Evolutionary conservation across 1,284 basidiomycete genomes (phyloP).

Genomic region (Heterobasidion parviporum): DNA sequence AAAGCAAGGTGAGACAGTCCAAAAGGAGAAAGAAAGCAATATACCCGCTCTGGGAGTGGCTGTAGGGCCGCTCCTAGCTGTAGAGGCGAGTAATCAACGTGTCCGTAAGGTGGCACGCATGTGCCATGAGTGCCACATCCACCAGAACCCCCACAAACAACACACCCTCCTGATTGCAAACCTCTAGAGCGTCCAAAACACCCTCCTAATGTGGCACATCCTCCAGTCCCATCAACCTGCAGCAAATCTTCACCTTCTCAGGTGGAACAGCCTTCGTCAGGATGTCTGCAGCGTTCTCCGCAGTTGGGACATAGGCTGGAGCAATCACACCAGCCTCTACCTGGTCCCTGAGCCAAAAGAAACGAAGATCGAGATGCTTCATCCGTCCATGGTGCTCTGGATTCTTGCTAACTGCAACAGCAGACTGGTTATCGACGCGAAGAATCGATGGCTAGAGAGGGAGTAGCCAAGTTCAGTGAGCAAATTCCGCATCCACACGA

Average conservation of each 20-base stretch:
- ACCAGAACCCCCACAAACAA: no score
- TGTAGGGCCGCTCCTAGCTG: no score
- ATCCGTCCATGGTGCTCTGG: conserved; percentile 18
- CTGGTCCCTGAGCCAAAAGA: conserved; percentile 24
- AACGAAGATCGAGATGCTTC: conserved; percentile 30
- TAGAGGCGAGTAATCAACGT: no score
- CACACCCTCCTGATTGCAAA: no score
- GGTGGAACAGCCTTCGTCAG: conserved; percentile 21
- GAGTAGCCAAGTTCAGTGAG: conserved; percentile 14
- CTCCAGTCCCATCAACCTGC: neutral
- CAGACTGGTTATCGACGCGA: conserved; percentile 23
- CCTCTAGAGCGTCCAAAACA: no score
- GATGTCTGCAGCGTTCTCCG: conserved; percentile 20
- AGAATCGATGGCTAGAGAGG: conserved; percentile 10
- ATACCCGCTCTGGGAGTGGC: no score
- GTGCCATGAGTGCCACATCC: no score
- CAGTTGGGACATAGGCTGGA: conserved; percentile 13
- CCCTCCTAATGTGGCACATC: neutral
- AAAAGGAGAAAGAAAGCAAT: no score
- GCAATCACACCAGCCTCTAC: conserved; percentile 13
- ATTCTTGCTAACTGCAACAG: conserved; percentile 21
- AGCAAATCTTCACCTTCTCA: neutral
- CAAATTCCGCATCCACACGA: conserved; percentile 19
- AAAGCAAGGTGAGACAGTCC: no score
- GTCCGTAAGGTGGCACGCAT: no score